Percentiles rank a stretch among this genome's conserved stretches.
Evolutionary conservation across 2,329 filamentous ascomycete species (phyloP).

Genomic region (Calonectria crousiana): DNA sequence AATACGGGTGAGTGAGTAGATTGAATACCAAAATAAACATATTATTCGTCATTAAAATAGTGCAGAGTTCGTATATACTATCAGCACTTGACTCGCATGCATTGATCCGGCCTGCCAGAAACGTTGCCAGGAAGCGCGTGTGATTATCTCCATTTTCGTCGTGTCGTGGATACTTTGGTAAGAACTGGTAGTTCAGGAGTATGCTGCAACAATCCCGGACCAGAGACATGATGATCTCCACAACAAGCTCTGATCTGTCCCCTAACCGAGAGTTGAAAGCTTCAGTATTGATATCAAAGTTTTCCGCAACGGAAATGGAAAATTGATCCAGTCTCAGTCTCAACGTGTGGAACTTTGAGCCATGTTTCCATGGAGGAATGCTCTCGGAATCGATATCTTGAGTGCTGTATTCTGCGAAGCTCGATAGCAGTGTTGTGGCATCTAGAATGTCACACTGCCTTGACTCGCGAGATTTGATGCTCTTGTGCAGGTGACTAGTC

Average conservation of each 20-base stretch:
- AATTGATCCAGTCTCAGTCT: slow-evolving; percentile 1
- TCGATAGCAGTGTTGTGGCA: not conserved
- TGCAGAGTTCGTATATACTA: slow-evolving; percentile 6
- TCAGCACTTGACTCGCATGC: slow-evolving; percentile 5
- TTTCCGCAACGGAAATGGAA: not conserved
- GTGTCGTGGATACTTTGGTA: not conserved
- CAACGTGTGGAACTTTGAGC: not conserved
- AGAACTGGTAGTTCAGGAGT: not conserved
- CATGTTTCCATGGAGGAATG: not conserved
- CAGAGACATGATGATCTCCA: not conserved
- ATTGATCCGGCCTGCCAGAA: not conserved
- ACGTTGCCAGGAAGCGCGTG: not conserved
- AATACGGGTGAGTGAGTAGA: too few relatives aligned
- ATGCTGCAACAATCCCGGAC: slow-evolving; percentile 5
- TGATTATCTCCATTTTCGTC: not conserved
- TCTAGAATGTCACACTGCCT: not conserved
- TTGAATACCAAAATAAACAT: slow-evolving; percentile 5
- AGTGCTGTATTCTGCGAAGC: not conserved
- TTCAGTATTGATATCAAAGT: not conserved
- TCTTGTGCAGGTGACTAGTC: not conserved
- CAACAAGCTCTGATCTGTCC: not conserved
- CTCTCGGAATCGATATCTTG: not conserved
- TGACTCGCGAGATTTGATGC: not conserved
- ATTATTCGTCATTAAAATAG: not conserved
- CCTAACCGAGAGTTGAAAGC: not conserved